Evolutionary conservation across 2,329 filamentous ascomycete genomes (phyloP).

Genomic region (Pyrenophora seminiperda): DNA sequence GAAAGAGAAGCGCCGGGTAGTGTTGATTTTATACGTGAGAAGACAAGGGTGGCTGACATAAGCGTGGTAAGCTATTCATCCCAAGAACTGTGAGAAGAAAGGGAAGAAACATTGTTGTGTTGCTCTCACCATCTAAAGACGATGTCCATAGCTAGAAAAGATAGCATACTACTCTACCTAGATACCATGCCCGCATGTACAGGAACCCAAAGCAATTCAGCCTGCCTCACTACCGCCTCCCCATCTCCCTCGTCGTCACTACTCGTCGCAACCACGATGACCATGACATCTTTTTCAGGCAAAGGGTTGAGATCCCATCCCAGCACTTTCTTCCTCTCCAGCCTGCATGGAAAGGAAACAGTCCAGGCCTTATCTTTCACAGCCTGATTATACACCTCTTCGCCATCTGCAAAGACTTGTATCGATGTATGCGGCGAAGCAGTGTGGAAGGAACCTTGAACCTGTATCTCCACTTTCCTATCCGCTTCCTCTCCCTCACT

Average conservation of each 20-base stretch:
- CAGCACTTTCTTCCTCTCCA: constrained; percentile 13
- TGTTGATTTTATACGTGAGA: no score
- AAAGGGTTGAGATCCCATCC: constrained; percentile 37
- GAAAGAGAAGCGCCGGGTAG: no score
- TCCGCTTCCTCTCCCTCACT: no score
- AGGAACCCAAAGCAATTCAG: constrained; percentile 2
- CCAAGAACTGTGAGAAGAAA: no score
- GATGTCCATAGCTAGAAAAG: no score
- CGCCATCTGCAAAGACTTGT: constrained; percentile 29
- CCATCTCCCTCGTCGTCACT: neutral
- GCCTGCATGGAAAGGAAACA: constrained; percentile 11
- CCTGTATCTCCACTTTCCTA: no score
- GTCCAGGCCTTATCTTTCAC: constrained; percentile 9
- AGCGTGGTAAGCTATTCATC: no score
- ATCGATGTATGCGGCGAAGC: constrained; percentile 4
- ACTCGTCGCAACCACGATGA: constrained; percentile 26
- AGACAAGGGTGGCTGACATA: no score
- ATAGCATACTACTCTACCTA: no score
- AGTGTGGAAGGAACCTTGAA: neutral
- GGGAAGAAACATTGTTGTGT: no score
- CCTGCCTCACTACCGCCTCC: constrained; percentile 7
- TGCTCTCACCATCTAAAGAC: no score
- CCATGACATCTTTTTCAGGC: constrained; percentile 22
- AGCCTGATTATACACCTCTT: constrained; percentile 2
- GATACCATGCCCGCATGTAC: no score